Conservation (phyloP, 2,329 filamentous ascomycete species). For the Clonostachys sp. region DNA sequence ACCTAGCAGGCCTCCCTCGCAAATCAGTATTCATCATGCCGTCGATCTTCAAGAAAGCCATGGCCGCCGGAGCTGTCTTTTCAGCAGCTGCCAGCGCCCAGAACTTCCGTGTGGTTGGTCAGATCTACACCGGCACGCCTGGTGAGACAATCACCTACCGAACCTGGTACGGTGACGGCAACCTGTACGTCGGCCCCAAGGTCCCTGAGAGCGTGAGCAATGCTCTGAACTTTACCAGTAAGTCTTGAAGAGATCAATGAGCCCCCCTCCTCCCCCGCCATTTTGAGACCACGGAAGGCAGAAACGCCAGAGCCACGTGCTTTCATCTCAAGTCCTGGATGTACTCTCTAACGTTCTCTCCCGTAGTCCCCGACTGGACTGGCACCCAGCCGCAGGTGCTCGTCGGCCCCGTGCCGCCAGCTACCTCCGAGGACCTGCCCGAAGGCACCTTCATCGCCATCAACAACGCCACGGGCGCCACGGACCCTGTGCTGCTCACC, state of each 20-base stretch:
- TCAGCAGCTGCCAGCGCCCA: slow-evolving; percentile 2
- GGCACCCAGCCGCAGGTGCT: neutral
- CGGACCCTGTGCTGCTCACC: slow-evolving; percentile 2
- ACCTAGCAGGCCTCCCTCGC: no score
- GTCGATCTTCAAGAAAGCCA: slow-evolving; percentile 1
- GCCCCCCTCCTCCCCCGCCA: neutral
- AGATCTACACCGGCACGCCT: neutral
- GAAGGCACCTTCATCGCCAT: slow-evolving; percentile 3
- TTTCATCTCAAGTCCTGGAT: neutral
- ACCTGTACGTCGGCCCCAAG: slow-evolving; percentile 2
- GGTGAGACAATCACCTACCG: neutral
- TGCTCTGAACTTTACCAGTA: slow-evolving; percentile 3
- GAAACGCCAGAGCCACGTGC: neutral
- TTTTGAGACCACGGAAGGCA: neutral
- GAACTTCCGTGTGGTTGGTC: slow-evolving; percentile 2
- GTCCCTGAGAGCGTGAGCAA: neutral
- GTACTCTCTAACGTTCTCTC: neutral
- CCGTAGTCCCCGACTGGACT: slow-evolving; percentile 3
- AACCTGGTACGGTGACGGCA: slow-evolving; percentile 4
- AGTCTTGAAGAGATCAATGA: neutral
- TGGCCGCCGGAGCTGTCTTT: neutral
- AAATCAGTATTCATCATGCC: no score
- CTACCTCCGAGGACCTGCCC: slow-evolving; percentile 1
- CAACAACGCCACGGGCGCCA: slow-evolving; percentile 5
- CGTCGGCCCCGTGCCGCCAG: slow-evolving; percentile 2